Base-by-base conservation (phyloP, 345 rosid genomes). In the Excoecaria cochinchinensis region DNA sequence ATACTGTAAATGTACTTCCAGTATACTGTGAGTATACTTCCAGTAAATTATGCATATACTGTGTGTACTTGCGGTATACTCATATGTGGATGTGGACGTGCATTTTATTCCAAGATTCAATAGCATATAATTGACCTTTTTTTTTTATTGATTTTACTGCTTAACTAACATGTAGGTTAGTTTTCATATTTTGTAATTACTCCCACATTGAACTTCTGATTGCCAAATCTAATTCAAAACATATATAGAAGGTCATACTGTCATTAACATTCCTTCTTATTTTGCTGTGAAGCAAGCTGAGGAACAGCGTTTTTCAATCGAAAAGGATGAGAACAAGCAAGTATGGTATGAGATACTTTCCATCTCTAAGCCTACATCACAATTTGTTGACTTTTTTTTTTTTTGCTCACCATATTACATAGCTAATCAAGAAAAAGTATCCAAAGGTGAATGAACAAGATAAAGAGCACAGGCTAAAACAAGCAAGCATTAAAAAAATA, bases 291-390 rank as follows among this genome's bases (percentile, higher is more conserved):
- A 47, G 69, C 85, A 89, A 91, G 97, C 97, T 39, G 97, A 98
- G 76, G 93, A 92, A 87, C 96, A 92, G 74, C 89, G 92, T 17
- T 95, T 95, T 73, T 88, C 92, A 7, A 78, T 91, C 22, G 97
- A 89, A 86, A 84, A 92, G 80, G 97, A 92, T 2, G 90, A 89
- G 77, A 81, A 90, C 70, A 88, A 87, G 65, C 87, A 91, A 80
- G 97, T 92, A 22, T 95, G 99, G 97, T 89, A 90, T 75, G 99
- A 91, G 85, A 79, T 91, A 56, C 81, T 85, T 50, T 95, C 99
- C 16, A 81, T 92, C 76, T 92, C 97, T n/a, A 95, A 91, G 79
- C 97, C 99, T n/a, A 95, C 57, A n/a, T 14, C 22, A 55, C 55
- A 65, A 11, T 50, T 6, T 25, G 39, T 42, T 25, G 9, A 62